These are phyloP conservation scores for Domatiomyces catenatus DNA, from an alignment of 2,329 filamentous ascomycete species.

Conservation along the genomic window DNA sequence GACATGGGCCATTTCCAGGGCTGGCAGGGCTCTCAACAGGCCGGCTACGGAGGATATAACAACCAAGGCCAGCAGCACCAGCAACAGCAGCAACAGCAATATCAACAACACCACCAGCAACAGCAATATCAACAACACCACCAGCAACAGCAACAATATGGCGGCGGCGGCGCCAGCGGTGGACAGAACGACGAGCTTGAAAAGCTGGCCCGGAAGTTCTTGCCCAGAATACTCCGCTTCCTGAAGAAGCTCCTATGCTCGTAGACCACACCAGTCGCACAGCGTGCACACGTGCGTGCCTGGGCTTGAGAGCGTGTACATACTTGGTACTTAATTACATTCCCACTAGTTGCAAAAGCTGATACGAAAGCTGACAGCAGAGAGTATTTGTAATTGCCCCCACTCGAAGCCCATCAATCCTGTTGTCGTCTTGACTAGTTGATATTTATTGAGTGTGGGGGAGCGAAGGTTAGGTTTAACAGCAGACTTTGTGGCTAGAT, in stretches of 20 bases:
- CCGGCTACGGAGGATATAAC: slow-evolving; percentile 26
- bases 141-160: slow-evolving; percentile 28
- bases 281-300: no score
- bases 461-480: no score
- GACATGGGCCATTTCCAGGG: slow-evolving; percentile 18
- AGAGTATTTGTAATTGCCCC: no score
- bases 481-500: no score
- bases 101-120: slow-evolving; percentile 23
- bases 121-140: slow-evolving; percentile 27
- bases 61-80: slow-evolving; percentile 28
- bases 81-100: slow-evolving; percentile 23
- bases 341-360: no score
- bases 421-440: no score
- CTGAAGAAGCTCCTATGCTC: slow-evolving; percentile 38
- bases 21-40: slow-evolving; percentile 14
- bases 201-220: slow-evolving; percentile 43
- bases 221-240: slow-evolving; percentile 47
- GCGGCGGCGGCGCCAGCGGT: slow-evolving; percentile 20
- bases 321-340: no score
- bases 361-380: no score
- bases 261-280: neutral
- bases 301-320: no score
- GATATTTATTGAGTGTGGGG: no score
- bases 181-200: slow-evolving; percentile 43
- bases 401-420: no score